Evolutionary conservation across 2,329 filamentous ascomycete species (phyloP).

Genomic region (Phoma sp.): DNA sequence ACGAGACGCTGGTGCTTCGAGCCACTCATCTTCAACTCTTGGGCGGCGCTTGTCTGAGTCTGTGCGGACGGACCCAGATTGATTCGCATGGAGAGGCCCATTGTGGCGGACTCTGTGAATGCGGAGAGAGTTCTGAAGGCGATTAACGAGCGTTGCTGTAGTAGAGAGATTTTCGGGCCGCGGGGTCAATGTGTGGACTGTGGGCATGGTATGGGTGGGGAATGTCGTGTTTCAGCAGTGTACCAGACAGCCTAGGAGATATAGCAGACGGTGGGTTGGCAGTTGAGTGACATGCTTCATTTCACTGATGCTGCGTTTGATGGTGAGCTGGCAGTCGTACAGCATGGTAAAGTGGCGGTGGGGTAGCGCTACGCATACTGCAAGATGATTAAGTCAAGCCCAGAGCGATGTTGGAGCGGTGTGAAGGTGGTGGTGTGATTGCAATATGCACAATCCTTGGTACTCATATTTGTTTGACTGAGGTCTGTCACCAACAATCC

Average conservation of each 20-base stretch:
- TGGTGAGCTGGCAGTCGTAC: constrained; percentile 11
- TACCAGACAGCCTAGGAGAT: too few species aligned
- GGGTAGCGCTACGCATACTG: background rate
- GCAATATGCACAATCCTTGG: constrained; percentile 14
- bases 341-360: background rate
- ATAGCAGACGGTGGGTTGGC: background rate
- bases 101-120: background rate
- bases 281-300: constrained; percentile 10
- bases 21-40: constrained; percentile 4
- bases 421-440: background rate
- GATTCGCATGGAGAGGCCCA: background rate
- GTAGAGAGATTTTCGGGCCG: background rate
- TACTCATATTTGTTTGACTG: constrained; percentile 6
- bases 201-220: background rate
- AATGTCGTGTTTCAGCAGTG: too few species aligned
- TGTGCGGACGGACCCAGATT: background rate
- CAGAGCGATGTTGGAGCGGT: background rate
- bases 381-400: background rate
- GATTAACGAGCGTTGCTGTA: constrained; percentile 21
- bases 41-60: background rate
- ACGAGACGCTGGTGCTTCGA: constrained; percentile 8
- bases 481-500: constrained; percentile 4
- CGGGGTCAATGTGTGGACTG: background rate
- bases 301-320: constrained; percentile 24
- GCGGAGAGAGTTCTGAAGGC: constrained; percentile 22